Evolutionary conservation across 495 filamentous ascomycete genomes (phyloP), one percentile per base, ranked within the genome.

Genomic region (Thozetella sp.): DNA sequence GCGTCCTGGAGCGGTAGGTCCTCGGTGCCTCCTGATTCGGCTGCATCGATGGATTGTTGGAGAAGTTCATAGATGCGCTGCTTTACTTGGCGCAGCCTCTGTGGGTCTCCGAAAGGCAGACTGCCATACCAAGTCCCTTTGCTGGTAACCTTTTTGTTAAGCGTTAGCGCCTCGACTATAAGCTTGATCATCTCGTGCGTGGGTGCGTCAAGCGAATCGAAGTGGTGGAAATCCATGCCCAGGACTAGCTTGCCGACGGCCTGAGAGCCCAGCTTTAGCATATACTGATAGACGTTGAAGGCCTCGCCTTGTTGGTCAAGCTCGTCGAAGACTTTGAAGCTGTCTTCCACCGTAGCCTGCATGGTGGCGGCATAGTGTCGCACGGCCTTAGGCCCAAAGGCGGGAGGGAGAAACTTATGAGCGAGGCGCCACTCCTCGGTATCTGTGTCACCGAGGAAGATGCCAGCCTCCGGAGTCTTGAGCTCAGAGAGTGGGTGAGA

Each of bases 201-300:
- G 0, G 71, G 75, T 2, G 80, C 57, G 59, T 84, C 76, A 11
- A 72, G 54, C 1, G 64, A 26, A 3, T 61, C 63, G 62, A 87
- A 86, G 55, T 87, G 84, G 34, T 79, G 46, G 22, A 85, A 77
- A 65, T 86, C 81, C 59, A 77, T 56, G 1, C 78, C 80, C 0
- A 87, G 72, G 0, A 74, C 74, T 3, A 88, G 59, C 63, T 82
- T 82, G 17, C 80, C 77, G 17, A 86, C 78, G 1, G 78, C 72
- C 50, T 83, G 81, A 0, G 81, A 78, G 2, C 71, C 83, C 0
- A 88, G 73, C 68, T 88, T 87, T 17, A 86, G 61, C 82, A 86
- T 87, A 53, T 82, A 86, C 37, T 77, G 79, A 56, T 87, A 88
- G 10, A 82, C 82, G 63, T 87, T 87, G 72, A 73, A 86, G 0